Evolutionary conservation across 2,329 filamentous ascomycete genomes (phyloP).

Genomic region (Neofusicoccum ribis): DNA sequence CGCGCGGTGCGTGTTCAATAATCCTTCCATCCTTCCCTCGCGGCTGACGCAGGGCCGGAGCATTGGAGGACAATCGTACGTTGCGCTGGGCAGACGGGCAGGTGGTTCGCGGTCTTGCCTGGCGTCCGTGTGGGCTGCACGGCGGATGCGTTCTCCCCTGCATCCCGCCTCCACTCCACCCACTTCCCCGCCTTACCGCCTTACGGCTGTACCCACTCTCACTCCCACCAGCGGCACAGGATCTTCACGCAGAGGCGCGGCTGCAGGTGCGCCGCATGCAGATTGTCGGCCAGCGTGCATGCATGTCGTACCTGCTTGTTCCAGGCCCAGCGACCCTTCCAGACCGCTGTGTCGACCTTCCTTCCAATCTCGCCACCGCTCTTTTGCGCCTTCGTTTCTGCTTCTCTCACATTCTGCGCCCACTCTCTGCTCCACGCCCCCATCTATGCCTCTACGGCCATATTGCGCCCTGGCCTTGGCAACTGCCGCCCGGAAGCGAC

Average conservation of each 20-base stretch:
- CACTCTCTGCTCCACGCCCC: too few species aligned
- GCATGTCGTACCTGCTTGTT: too few species aligned
- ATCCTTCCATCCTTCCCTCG: neutral
- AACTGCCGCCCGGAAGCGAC: neutral
- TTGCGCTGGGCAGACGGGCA: neutral
- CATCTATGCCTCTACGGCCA: too few species aligned
- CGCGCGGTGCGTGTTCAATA: neutral
- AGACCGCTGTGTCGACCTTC: too few species aligned
- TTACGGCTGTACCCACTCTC: neutral
- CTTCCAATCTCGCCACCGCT: too few species aligned
- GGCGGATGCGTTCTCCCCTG: too few species aligned
- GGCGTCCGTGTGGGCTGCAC: neutral
- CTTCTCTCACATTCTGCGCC: too few species aligned
- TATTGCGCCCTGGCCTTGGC: neutral
- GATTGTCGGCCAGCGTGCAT: neutral
- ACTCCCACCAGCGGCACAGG: neutral
- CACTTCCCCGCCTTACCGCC: constrained; percentile 3
- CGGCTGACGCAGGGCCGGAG: neutral
- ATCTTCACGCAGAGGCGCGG: neutral
- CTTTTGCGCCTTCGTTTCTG: too few species aligned
- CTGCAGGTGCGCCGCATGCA: neutral
- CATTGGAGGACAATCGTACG: too few species aligned
- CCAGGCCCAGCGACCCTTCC: too few species aligned
- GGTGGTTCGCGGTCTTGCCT: neutral
- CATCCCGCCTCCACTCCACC: neutral